Base-by-base conservation (phyloP, 169 alveolate species). In the Eimeria maxima region DNA sequence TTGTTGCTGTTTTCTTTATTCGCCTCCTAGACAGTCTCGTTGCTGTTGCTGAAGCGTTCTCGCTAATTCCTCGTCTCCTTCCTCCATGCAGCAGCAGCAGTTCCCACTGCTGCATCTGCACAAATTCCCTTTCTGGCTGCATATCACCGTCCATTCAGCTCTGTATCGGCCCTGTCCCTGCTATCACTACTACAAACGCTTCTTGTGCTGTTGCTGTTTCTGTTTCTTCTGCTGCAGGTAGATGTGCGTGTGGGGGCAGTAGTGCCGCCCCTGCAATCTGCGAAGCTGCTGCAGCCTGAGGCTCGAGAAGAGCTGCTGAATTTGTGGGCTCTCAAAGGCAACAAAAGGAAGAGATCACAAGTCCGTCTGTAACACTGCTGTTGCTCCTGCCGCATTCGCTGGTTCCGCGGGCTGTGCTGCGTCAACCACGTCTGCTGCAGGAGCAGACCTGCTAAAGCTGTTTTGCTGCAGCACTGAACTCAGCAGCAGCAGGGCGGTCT, bases 201-300 rank as follows among this genome's bases (percentile, higher is more conserved):
- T n/a, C 38, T 57, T 14, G 27, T 57, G 69, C 38, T 3, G 80
- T 38, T 69, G 80, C 80, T 24, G 38, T 38, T 69, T 3, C 80
- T 78, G 42, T 67, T 27, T n/a, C 67, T 81, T 13, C n/a, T 63
- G 29, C 20, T 95, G 81, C 95, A 95, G 96, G 93, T 95, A 88
- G 91, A 95, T 84, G 96, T 95, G 55, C 96, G 97, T 76, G 98
- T 98, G 33, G 99, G 99, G 27, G 97, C 98, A 8, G 98, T 98
- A 45, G 97, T 98, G 45, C 97, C 97, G 47, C 99, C 99, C 7
- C 93, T 95, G 67, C 94, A 95, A 57, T 42, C 53, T 24, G 96
- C 96, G n/a, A 65, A 45, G 38, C 89, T 13, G 29, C 53, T 90
- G 74, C 73, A 33, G 29, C 90, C 95, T 0, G 95, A 57, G 16